Conservation (phyloP, 202 grass and related monocot genomes). For the Musa balbisiana region DNA sequence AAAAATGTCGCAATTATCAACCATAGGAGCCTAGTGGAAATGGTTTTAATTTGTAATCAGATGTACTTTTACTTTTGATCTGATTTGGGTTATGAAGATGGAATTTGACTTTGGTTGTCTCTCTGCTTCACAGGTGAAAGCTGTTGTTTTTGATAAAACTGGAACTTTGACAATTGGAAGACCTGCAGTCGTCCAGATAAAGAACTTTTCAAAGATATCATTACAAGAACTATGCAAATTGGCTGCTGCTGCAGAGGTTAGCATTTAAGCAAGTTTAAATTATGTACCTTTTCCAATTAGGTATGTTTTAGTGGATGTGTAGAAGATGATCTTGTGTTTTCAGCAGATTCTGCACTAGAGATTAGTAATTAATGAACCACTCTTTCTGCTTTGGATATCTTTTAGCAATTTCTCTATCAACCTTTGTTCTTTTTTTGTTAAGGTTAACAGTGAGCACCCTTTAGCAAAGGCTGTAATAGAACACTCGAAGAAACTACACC, state of each 20-base stretch:
- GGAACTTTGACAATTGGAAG: conserved; percentile 86
- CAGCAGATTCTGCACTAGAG: neutral
- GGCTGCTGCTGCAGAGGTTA: conserved; percentile 85
- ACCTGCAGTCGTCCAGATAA: conserved; percentile 90
- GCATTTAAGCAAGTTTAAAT: conserved; percentile 9
- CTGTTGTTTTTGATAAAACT: conserved; percentile 94
- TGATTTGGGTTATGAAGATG: neutral
- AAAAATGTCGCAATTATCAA: conserved; percentile 5
- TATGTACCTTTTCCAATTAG: neutral
- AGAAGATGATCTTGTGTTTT: neutral
- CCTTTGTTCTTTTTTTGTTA: conserved; percentile 14
- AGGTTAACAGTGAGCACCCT: conserved; percentile 95
- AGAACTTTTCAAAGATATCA: conserved; percentile 59
- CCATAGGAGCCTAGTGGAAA: neutral
- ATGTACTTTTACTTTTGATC: neutral
- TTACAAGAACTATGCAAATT: conserved; percentile 76
- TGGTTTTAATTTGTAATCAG: conserved; percentile 4
- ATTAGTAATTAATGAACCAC: neutral
- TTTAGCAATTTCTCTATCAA: neutral
- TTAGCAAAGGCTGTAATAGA: conserved; percentile 83
- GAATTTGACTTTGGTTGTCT: conserved; percentile 4
- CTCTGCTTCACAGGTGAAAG: conserved; percentile 55
- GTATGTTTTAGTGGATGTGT: neutral
- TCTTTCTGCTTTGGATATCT: neutral
- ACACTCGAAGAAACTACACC: conserved; percentile 67